Evolutionary conservation across 1,284 basidiomycete species (phyloP), one percentile per base, ranked within the genome.

Genomic region (Thelephora terrestris): DNA sequence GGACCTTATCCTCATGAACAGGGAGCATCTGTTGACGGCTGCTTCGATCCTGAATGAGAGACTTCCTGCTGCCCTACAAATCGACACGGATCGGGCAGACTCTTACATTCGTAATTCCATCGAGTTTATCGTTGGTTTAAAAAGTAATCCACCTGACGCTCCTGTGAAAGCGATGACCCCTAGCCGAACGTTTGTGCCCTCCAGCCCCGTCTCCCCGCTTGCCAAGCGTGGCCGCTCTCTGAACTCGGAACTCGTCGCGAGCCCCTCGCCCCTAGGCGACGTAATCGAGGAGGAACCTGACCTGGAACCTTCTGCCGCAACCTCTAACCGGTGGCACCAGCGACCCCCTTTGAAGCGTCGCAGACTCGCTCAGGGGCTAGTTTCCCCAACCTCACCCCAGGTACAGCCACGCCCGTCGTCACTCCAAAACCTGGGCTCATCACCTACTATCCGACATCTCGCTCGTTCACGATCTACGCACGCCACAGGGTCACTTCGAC

Each of bases 1-100:
- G 48, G 78, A 80, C 53, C 71, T 80, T 37, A 52, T 78, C 51
- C 69, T 70, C 2, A 79, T 80, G 78, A 53, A 69, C 9, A 72
- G 71, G 32, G 36, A 57, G 1, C 62, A 71, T 50, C 73, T 80
- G 43, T 56, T 73, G 43, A 54, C 36, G 4, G 75, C 76, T 38
- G 77, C 76, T 12, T 52, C 55, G 6, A 52, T 62, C 10, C 63
- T 79, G 35, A 80, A 80, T 57, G 61, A 55, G 14, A 69, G 67
- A 36, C 66, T 80, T 3, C 78, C 78, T 0, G 55, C 44, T 34
- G 67, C 64, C 1, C 59, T 79, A 54, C 64, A 62, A 24, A 77
- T 80, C 49, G 64, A 70, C 50, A 62, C 65, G 12, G 7, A 45
- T 1, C 52, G 56, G 44, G 44, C 57, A 5, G 69, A 70, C 40